Evolutionary conservation across 2,329 filamentous ascomycete genomes (phyloP).

Genomic region (Gyromitra esculenta): DNA sequence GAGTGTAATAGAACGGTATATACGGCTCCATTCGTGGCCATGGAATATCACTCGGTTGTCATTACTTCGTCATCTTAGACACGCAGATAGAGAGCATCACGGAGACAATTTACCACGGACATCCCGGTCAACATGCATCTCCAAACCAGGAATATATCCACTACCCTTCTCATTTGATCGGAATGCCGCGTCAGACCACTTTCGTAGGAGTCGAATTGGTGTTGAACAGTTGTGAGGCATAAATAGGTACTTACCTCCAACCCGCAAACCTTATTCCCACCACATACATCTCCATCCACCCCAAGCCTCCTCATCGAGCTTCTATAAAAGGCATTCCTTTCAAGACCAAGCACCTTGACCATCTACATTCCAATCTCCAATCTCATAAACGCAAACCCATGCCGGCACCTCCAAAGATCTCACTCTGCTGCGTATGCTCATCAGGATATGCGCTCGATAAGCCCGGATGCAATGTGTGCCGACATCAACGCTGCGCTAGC

Average conservation of each 20-base stretch:
- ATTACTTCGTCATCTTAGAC: not conserved
- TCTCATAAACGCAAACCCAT: conserved; percentile 29
- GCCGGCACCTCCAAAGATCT: conserved; percentile 48
- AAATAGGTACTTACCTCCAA: conserved; percentile 39
- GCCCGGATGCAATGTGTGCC: conserved; percentile 45
- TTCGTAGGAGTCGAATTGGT: conserved; percentile 5
- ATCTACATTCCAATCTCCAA: not conserved
- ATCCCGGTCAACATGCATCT: conserved; percentile 32
- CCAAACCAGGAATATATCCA: conserved; percentile 14
- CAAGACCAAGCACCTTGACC: conserved; percentile 1
- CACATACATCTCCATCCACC: conserved; percentile 29
- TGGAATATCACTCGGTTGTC: conserved; percentile 37
- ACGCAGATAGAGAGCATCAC: conserved; percentile 18
- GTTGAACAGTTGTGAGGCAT: conserved; percentile 21
- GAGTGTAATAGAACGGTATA: not conserved
- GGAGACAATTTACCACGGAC: conserved; percentile 26
- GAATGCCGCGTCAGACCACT: conserved; percentile 22
- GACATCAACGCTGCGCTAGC: conserved; percentile 39
- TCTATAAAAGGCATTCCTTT: conserved; percentile 26
- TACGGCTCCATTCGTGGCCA: conserved; percentile 8
- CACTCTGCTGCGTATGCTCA: conserved; percentile 46
- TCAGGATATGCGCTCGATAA: conserved; percentile 44
- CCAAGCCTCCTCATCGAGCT: conserved; percentile 19
- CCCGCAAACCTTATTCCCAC: conserved; percentile 40
- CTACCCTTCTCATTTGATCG: conserved; percentile 32